Conservation (phyloP, 805 yeast genomes). For the Saccharomyces paradoxus region DNA sequence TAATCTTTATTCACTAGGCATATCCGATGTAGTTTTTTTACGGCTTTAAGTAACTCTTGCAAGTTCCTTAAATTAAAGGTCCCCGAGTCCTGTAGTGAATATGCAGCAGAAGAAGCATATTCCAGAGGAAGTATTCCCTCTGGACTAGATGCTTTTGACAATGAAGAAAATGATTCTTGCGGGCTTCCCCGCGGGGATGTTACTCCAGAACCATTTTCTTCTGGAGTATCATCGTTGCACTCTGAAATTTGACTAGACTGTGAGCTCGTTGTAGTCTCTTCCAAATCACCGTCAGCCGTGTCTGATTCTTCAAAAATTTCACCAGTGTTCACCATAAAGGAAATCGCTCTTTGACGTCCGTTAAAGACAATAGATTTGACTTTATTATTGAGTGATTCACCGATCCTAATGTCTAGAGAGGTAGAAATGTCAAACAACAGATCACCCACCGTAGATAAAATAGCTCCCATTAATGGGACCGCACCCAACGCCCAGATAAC, state of each 20-base stretch:
- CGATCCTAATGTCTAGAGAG: constrained; percentile 15
- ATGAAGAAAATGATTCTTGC: not conserved
- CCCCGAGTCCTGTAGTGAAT: not conserved
- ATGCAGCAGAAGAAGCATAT: not conserved
- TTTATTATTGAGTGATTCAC: constrained; percentile 9
- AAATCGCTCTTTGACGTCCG: not conserved
- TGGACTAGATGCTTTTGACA: not conserved
- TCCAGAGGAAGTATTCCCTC: not conserved
- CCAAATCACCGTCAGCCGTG: not conserved
- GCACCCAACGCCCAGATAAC: constrained; percentile 76
- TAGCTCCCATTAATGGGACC: constrained; percentile 78
- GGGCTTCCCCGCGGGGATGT: not conserved
- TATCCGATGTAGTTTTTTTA: constrained; percentile 16
- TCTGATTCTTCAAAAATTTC: constrained; percentile 4
- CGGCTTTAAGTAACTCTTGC: constrained; percentile 8
- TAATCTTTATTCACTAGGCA: constrained; percentile 13
- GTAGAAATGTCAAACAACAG: constrained; percentile 18
- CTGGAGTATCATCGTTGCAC: not conserved
- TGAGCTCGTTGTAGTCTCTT: not conserved
- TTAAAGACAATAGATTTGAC: constrained; percentile 7
- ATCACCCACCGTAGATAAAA: constrained; percentile 68
- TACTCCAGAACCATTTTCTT: not conserved
- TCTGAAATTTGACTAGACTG: not conserved
- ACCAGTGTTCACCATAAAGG: constrained; percentile 5
- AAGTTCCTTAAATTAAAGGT: constrained; percentile 6